Percentiles rank a stretch among this genome's conserved stretches.
phyloP scores from a whole-genome alignment of 2,329 filamentous ascomycete species.

The Aspergillus cejpii region DNA sequence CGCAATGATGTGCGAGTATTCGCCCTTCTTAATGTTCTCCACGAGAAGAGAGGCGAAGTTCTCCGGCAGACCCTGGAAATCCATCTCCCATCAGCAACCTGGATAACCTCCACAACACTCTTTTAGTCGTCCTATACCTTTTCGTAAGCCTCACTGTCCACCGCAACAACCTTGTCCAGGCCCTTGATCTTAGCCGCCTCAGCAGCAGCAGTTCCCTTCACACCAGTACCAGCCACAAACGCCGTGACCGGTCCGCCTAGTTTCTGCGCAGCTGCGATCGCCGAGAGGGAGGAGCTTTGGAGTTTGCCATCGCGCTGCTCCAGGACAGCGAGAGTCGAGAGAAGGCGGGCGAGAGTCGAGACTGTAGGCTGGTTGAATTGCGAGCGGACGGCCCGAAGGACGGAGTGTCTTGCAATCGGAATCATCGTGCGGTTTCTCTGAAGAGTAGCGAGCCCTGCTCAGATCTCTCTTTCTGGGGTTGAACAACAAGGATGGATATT shows the following conservation, averaged over 20 bases:
- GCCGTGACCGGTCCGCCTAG: slow-evolving; percentile 78
- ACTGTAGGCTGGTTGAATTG: slow-evolving; percentile 46
- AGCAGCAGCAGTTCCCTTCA: slow-evolving; percentile 64
- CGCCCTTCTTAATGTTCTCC: slow-evolving; percentile 94
- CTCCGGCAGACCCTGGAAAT: slow-evolving; percentile 74
- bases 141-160: slow-evolving; percentile 86
- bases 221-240: slow-evolving; percentile 75
- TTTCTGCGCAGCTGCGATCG: slow-evolving; percentile 78
- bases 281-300: slow-evolving; percentile 71
- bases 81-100: slow-evolving; percentile 6
- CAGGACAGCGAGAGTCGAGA: slow-evolving; percentile 83
- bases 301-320: slow-evolving; percentile 90
- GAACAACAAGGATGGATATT: slow-evolving; percentile 5
- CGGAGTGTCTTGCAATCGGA: slow-evolving; percentile 35
- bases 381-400: slow-evolving; percentile 40
- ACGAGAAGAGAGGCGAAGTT: slow-evolving; percentile 88
- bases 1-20: slow-evolving; percentile 84
- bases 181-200: slow-evolving; percentile 85
- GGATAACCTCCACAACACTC: background rate
- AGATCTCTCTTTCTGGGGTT: slow-evolving; percentile 3
- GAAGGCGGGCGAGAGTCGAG: slow-evolving; percentile 59
- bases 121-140: slow-evolving; percentile 52
- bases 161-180: slow-evolving; percentile 80
- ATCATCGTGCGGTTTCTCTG: slow-evolving; percentile 24
- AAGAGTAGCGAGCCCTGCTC: slow-evolving; percentile 6